phyloP scores from a whole-genome alignment of 768 basidiomycete species.

The Auricularia sp. region DNA sequence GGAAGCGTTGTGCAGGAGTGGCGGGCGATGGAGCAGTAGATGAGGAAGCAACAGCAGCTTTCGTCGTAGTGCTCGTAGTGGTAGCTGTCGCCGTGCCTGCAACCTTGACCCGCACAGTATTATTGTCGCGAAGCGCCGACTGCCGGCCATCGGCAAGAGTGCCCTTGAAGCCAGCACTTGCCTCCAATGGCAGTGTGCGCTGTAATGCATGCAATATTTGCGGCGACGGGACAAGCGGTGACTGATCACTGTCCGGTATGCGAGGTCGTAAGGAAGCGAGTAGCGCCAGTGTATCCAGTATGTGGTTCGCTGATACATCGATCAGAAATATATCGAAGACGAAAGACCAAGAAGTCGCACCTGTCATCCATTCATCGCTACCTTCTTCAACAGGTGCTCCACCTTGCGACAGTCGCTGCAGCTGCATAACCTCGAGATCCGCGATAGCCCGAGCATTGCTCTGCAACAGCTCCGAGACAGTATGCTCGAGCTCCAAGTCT shows the following conservation, averaged over 20 bases:
- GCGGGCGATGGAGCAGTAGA: slow-evolving; percentile 3
- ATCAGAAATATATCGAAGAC: slow-evolving; percentile 1
- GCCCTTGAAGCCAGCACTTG: slow-evolving; percentile 63
- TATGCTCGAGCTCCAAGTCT: slow-evolving; percentile 55
- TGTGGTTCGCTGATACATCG: slow-evolving; percentile 49
- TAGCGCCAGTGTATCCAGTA: slow-evolving; percentile 57
- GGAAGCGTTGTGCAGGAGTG: slow-evolving; percentile 4
- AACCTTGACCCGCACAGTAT: slow-evolving; percentile 55
- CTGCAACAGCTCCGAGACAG: slow-evolving; percentile 58
- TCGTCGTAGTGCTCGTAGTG: slow-evolving; percentile 1
- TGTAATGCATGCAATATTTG: slow-evolving; percentile 62
- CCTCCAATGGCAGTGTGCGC: slow-evolving; percentile 51
- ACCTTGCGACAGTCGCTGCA: slow-evolving; percentile 35
- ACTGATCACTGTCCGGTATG: slow-evolving; percentile 28
- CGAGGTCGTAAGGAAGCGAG: slow-evolving; percentile 67
- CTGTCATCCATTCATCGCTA: slow-evolving; percentile 77
- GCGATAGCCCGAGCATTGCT: slow-evolving; percentile 54
- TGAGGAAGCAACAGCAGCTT: slow-evolving; percentile 5
- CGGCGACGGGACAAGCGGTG: slow-evolving; percentile 52
- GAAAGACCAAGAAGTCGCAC: slow-evolving; percentile 33
- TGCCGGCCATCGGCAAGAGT: slow-evolving; percentile 49
- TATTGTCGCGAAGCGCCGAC: slow-evolving; percentile 63
- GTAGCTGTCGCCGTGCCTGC: slow-evolving; percentile 11
- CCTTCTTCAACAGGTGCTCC: slow-evolving; percentile 35
- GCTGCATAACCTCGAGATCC: slow-evolving; percentile 58